phyloP scores from a whole-genome alignment of 257 asterid genomes.

The Cynanchum wilfordii region DNA sequence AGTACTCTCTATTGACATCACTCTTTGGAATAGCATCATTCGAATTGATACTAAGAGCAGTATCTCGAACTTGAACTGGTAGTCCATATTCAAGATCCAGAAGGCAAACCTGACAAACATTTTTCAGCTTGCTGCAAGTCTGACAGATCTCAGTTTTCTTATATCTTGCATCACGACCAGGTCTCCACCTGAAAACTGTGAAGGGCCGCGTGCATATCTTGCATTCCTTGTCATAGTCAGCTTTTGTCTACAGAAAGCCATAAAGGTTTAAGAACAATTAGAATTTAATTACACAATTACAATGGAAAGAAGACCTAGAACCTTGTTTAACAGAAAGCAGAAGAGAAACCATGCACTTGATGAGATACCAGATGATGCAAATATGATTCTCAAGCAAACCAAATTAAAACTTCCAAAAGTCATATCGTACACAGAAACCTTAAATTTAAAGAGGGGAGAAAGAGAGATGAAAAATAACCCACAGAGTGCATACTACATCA shows the following conservation, averaged over 20 bases:
- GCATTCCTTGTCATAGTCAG: constrained; percentile 96
- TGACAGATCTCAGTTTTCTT: constrained; percentile 95
- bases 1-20: constrained; percentile 90
- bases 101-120: constrained; percentile 98
- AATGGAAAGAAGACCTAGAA: background rate
- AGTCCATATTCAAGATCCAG: constrained; percentile 95
- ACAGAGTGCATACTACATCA: background rate
- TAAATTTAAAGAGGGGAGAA: background rate
- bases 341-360: background rate
- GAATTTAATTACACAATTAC: background rate
- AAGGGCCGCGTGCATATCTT: constrained; percentile 95
- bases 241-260: constrained; percentile 59
- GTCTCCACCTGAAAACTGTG: constrained; percentile 97
- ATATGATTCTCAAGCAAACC: background rate
- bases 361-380: background rate
- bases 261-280: background rate
- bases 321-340: constrained; percentile 7
- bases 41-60: constrained; percentile 80
- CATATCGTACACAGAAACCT: background rate
- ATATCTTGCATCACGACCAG: constrained; percentile 99
- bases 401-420: background rate
- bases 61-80: constrained; percentile 97
- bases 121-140: constrained; percentile 94
- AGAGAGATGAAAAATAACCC: background rate
- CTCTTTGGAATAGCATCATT: constrained; percentile 97